Percentiles rank a stretch among this genome's conserved stretches.
Conservation (phyloP, 306 rosid species). For the Medicago lupulina region DNA sequence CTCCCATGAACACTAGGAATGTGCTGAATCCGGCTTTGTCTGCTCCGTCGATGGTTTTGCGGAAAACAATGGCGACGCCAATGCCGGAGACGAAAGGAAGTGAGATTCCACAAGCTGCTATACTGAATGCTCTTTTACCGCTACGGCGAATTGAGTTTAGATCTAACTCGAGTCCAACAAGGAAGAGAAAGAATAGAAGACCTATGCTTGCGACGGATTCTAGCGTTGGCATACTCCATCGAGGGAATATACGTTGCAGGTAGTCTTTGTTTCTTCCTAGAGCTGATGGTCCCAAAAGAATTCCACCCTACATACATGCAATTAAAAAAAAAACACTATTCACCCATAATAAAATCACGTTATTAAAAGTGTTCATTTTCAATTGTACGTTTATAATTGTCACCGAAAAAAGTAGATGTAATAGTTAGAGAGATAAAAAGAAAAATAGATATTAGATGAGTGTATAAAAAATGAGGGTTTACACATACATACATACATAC, state of each 20-base stretch:
- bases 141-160: slow-evolving; percentile 68
- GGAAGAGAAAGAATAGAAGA: slow-evolving; percentile 74
- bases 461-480: too few species aligned
- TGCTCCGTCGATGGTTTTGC: slow-evolving; percentile 63
- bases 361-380: too few species aligned
- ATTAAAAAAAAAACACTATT: neutral
- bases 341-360: neutral
- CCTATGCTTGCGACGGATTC: slow-evolving; percentile 87
- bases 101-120: slow-evolving; percentile 76
- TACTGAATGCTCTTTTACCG: slow-evolving; percentile 58
- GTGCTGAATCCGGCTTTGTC: slow-evolving; percentile 64
- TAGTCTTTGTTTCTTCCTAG: slow-evolving; percentile 64
- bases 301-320: slow-evolving; percentile 68
- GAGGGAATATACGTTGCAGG: slow-evolving; percentile 62
- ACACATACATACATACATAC: too few species aligned
- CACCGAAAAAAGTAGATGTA: too few species aligned
- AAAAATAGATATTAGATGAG: too few species aligned
- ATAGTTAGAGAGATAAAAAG: too few species aligned
- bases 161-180: slow-evolving; percentile 80
- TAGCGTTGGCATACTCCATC: slow-evolving; percentile 70
- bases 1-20: slow-evolving; percentile 85
- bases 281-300: slow-evolving; percentile 80
- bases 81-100: slow-evolving; percentile 72
- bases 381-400: too few species aligned
- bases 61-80: slow-evolving; percentile 72